A percentile compares a stretch with the other conserved stretches of the same genome.
Conservation (phyloP, 1,284 basidiomycete species). For the Ceratobasidium sp. region DNA sequence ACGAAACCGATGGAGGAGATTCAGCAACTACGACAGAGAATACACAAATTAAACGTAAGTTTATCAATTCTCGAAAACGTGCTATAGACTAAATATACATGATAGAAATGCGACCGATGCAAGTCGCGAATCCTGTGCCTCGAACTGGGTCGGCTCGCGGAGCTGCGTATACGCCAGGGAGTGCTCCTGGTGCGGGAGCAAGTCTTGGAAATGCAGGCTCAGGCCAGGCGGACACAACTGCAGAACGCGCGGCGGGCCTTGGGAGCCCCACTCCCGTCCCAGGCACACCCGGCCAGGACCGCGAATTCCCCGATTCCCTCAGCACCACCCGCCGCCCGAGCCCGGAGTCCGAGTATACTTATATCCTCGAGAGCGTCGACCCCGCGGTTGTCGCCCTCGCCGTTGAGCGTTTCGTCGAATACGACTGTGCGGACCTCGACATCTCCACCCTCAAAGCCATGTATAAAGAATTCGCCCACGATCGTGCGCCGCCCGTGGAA, state of each 20-base stretch:
- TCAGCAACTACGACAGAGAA: background rate
- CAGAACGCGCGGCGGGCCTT: background rate
- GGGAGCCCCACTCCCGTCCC: background rate
- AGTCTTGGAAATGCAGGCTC: background rate
- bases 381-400: background rate
- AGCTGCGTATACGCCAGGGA: background rate
- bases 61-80: no score
- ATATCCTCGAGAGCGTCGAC: conserved; percentile 5
- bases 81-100: no score
- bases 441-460: background rate
- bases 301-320: background rate
- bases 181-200: background rate
- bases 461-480: background rate
- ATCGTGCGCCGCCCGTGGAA: background rate
- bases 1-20: background rate
- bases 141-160: background rate
- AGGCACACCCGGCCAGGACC: conserved; percentile 1
- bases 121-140: background rate
- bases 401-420: background rate
- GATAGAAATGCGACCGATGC: background rate
- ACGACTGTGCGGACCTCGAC: background rate
- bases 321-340: background rate
- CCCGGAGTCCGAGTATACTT: background rate
- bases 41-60: no score
- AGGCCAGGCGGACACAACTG: background rate